Conservation (phyloP, 108 stramenopile species). For the Nitzschia putrida region DNA sequence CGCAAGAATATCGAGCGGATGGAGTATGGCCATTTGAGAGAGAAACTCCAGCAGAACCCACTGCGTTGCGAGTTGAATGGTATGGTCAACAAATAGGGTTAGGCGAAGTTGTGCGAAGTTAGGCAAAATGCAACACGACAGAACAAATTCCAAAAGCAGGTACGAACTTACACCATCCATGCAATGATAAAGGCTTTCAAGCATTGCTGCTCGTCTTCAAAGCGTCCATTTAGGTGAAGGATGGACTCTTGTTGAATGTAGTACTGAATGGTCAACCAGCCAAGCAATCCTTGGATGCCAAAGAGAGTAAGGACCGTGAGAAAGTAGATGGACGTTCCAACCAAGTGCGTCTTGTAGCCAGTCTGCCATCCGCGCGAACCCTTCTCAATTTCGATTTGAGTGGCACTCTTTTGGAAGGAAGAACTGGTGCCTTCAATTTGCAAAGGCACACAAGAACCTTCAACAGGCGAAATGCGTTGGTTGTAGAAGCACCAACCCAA, state of each 20-base stretch:
- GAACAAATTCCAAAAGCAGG: not conserved
- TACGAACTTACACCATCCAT: constrained; percentile 45
- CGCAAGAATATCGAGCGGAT: constrained; percentile 50
- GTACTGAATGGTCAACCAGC: not conserved
- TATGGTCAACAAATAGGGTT: no score
- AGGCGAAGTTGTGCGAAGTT: no score
- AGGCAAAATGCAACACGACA: no score
- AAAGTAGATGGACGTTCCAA: constrained; percentile 49
- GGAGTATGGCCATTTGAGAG: constrained; percentile 33
- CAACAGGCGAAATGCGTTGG: constrained; percentile 45
- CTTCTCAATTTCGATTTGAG: not conserved
- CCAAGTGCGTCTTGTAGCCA: constrained; percentile 47
- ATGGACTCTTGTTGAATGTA: constrained; percentile 9
- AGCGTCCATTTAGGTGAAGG: constrained; percentile 26
- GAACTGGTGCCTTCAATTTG: not conserved
- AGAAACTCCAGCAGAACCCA: constrained; percentile 40
- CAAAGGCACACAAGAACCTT: constrained; percentile 35
- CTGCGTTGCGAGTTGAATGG: no score
- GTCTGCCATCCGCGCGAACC: constrained; percentile 46
- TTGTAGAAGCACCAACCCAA: constrained; percentile 57
- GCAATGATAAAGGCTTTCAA: constrained; percentile 54
- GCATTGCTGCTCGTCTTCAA: constrained; percentile 58
- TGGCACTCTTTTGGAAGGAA: not conserved
- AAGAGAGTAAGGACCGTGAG: constrained; percentile 38
- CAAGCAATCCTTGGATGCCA: constrained; percentile 4